A percentile compares a stretch with the other conserved stretches of the same genome.
These are phyloP conservation scores for Neobulgaria alba DNA, from an alignment of 2,329 filamentous ascomycete species.

Conservation along the genomic window DNA sequence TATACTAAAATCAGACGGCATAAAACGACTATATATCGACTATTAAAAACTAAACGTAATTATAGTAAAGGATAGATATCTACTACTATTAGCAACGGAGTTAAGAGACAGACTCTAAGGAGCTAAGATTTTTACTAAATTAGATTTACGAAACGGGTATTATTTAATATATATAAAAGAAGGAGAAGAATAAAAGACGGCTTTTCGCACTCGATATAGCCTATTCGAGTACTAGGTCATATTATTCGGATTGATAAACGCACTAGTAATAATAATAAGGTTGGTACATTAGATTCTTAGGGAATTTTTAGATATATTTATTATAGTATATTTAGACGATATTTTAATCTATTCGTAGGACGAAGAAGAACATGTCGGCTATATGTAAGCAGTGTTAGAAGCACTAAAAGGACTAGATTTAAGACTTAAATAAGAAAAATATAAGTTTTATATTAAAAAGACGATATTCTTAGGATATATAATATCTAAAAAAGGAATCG, in stretches of 20 bases:
- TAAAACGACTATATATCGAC: background rate
- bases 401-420: no score
- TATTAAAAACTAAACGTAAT: background rate
- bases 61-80: background rate
- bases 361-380: no score
- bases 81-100: background rate
- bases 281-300: background rate
- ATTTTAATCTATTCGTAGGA: background rate
- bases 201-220: background rate
- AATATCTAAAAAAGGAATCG: no score
- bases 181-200: background rate
- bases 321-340: background rate
- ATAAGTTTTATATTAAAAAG: no score
- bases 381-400: no score
- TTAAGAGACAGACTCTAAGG: background rate
- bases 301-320: background rate
- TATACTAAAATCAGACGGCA: background rate
- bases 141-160: background rate
- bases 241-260: background rate
- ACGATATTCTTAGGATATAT: no score
- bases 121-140: background rate
- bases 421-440: no score
- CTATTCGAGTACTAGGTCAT: background rate
- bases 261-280: background rate
- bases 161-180: background rate